These are phyloP conservation scores for Vigna radiata DNA, from an alignment of 306 rosid species.

Conservation along the genomic window DNA sequence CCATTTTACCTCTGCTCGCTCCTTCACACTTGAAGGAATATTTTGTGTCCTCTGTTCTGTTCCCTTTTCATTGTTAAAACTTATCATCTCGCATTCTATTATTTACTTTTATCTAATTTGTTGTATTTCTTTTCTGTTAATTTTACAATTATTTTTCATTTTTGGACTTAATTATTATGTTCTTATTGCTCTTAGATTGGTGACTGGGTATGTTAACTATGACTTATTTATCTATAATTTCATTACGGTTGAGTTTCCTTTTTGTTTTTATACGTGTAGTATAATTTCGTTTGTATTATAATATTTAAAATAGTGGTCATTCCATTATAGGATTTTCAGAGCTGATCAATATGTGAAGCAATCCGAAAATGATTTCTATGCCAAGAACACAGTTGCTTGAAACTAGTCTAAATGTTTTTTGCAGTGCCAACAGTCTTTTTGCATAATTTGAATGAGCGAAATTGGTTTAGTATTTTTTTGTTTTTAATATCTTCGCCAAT, in stretches of 20 bases:
- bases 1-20: background rate
- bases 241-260: too few species aligned
- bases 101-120: background rate
- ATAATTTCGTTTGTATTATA: background rate
- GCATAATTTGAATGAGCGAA: conserved; percentile 1
- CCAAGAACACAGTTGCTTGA: background rate
- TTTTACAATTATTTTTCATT: background rate
- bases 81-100: background rate
- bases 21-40: background rate
- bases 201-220: background rate
- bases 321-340: background rate
- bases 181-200: background rate
- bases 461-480: background rate
- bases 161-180: background rate
- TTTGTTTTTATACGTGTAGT: too few species aligned
- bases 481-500: background rate
- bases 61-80: background rate
- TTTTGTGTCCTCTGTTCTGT: background rate
- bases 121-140: background rate
- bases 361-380: background rate
- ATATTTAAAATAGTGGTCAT: background rate
- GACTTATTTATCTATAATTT: background rate
- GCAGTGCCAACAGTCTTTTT: background rate
- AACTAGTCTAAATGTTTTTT: conserved; percentile 14
- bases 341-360: background rate